Base-by-base conservation (phyloP, 108 stramenopile genomes). In the Epithemia pelagica region DNA sequence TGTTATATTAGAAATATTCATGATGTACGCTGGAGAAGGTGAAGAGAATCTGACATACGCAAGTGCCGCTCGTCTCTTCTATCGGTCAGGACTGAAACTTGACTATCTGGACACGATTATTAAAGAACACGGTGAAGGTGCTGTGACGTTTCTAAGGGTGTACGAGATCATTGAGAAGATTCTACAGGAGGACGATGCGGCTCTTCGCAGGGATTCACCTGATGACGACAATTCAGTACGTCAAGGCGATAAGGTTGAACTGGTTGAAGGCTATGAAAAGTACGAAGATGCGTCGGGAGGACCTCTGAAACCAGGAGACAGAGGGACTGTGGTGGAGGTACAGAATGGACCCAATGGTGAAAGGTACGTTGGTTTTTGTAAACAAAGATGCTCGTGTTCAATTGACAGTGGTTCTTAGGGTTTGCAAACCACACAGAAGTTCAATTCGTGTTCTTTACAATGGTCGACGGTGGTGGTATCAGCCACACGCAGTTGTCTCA, bases 381-480 rank as follows among this genome's bases (percentile, higher is more conserved):
- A 19, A 15, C 25, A 30, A 2, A 29, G 15, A 19, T 10, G n/a
- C 23, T 58, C 23, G 10, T 58, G 58, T 24, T 10, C 10, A 58
- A n/a, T 58, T 10, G 58, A 19, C 10, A 10, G 10, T 58, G 58
- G 23, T 22, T 10, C 22, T 58, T 24, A n/a, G 58, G 24, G 30
- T 33, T 63, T 63, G 8, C 31, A 24, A 22, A 1, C 21, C 21
- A 62, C 1, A 62, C 30, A 76, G 75, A 53, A 37, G 54, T 5
- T 73, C 74, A 21, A 59, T 82, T 63, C 65, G 81, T 30, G 81
- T 82, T 26, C 32, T 76, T 24, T 61, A 72, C 32, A 74, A 76
- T 54, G 46, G 61, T 27, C 69, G 78, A 57, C 56, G 74, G 27
- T 82, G 81, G 81, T 78, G 78, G 74, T 82, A 82, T 62, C 81